phyloP scores from a whole-genome alignment of 2,329 filamentous ascomycete genomes.

The Fusarium avenaceum region DNA sequence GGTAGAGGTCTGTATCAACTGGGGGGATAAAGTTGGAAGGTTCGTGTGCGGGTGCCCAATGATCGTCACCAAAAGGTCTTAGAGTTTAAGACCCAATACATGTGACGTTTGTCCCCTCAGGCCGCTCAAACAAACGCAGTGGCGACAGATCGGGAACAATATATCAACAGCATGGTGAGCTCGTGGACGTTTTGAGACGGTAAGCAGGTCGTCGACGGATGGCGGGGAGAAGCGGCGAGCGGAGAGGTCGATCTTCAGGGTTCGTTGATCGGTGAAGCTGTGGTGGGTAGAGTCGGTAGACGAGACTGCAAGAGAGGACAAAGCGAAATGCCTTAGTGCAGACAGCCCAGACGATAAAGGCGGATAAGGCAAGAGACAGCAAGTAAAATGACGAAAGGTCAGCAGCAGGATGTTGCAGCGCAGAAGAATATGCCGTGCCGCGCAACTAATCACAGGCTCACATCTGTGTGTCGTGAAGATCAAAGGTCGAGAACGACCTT shows the following conservation, averaged over 20 bases:
- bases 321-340: constrained; percentile 20
- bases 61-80: constrained; percentile 13
- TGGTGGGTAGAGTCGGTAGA: constrained; percentile 28
- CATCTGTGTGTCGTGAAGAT: constrained; percentile 39
- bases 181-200: constrained; percentile 25
- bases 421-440: constrained; percentile 34
- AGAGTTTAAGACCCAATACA: constrained; percentile 20
- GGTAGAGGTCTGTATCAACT: background rate
- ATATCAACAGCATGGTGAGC: constrained; percentile 43
- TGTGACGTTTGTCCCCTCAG: constrained; percentile 30
- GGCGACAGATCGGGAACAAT: constrained; percentile 28
- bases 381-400: constrained; percentile 38
- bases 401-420: constrained; percentile 37
- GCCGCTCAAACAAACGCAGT: constrained; percentile 30
- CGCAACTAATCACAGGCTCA: constrained; percentile 41
- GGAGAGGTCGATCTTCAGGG: constrained; percentile 44
- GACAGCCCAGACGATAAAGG: constrained; percentile 14
- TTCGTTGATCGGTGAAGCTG: constrained; percentile 46
- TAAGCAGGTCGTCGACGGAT: constrained; percentile 24
- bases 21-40: constrained; percentile 8
- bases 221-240: constrained; percentile 24
- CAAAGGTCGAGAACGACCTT: constrained; percentile 33
- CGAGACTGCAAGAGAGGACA: constrained; percentile 15
- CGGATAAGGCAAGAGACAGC: constrained; percentile 24
- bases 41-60: background rate